These are phyloP conservation scores for Apiotrichum porosum DNA, from an alignment of 1,284 basidiomycete genomes.

Conservation along the genomic window DNA sequence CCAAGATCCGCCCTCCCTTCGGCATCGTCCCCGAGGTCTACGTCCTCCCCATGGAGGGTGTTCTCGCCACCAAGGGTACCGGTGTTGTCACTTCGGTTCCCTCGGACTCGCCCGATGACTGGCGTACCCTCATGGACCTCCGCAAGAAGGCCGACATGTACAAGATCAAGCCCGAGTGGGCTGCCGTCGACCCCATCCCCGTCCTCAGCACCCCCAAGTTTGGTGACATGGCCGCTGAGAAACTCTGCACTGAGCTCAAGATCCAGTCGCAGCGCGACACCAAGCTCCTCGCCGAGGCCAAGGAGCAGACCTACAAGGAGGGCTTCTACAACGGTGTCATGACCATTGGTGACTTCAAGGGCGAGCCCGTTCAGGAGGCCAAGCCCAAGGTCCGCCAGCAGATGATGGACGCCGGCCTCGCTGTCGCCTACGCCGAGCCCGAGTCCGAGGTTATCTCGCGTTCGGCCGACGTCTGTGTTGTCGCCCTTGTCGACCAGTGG, in stretches of 20 bases:
- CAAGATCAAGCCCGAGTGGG: constrained; percentile 90
- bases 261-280: constrained; percentile 93
- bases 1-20: constrained; percentile 85
- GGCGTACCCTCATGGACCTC: constrained; percentile 81
- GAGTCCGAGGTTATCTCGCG: constrained; percentile 87
- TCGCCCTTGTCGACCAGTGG: constrained; percentile 98
- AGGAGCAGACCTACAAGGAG: constrained; percentile 97
- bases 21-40: constrained; percentile 81
- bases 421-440: constrained; percentile 91
- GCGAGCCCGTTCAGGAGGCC: constrained; percentile 79
- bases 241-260: constrained; percentile 82
- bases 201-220: constrained; percentile 86
- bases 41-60: constrained; percentile 96
- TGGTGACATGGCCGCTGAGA: constrained; percentile 86
- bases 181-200: constrained; percentile 75
- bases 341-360: constrained; percentile 84
- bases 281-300: constrained; percentile 90
- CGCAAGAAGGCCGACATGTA: constrained; percentile 97
- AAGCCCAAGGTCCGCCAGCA: constrained; percentile 84
- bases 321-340: constrained; percentile 94
- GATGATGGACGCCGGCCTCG: constrained; percentile 74
- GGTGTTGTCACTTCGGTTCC: constrained; percentile 98
- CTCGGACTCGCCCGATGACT: constrained; percentile 98
- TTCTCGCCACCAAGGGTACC: constrained; percentile 93
- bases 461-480: constrained; percentile 92